A percentile compares a stretch with the other conserved stretches of the same genome.
Conservation (phyloP, 768 basidiomycete genomes). For the Lactifluus piperatus region DNA sequence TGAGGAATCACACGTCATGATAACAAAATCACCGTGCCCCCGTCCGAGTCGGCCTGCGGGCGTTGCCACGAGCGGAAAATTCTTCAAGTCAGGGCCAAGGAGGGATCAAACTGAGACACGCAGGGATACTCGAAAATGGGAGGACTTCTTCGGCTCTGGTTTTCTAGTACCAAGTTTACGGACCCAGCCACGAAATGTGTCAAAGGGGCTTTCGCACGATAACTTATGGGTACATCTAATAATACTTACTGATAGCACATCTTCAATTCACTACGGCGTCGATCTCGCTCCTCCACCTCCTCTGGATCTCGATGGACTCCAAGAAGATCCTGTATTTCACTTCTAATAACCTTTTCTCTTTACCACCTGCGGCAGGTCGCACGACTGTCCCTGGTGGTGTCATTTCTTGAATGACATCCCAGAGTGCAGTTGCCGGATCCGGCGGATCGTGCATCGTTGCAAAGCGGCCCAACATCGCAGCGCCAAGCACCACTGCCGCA, state of each 20-base stretch:
- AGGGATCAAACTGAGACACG: not conserved
- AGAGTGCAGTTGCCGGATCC: constrained; percentile 58
- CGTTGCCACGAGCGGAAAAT: too few species aligned
- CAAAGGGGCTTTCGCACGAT: not conserved
- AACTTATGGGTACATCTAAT: not conserved
- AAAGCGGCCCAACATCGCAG: constrained; percentile 88
- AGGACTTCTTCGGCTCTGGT: too few species aligned
- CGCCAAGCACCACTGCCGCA: constrained; percentile 84
- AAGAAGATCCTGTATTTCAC: constrained; percentile 93
- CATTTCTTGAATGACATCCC: constrained; percentile 98
- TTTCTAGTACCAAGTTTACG: not conserved
- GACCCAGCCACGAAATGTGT: not conserved
- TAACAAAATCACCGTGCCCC: too few species aligned
- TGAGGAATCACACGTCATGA: too few species aligned
- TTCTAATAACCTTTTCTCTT: constrained; percentile 69
- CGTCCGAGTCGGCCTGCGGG: too few species aligned
- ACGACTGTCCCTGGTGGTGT: constrained; percentile 74
- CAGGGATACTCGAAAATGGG: too few species aligned
- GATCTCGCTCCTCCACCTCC: constrained; percentile 75
- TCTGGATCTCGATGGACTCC: constrained; percentile 84
- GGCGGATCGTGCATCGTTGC: constrained; percentile 51
- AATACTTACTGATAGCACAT: not conserved
- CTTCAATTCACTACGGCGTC: constrained; percentile 39
- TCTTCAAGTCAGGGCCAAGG: not conserved
- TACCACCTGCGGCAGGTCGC: constrained; percentile 46